A percentile compares a stretch with the other conserved stretches of the same genome.
Conservation (phyloP, 164 flowering plant genomes). For the Platanus orientalis region DNA sequence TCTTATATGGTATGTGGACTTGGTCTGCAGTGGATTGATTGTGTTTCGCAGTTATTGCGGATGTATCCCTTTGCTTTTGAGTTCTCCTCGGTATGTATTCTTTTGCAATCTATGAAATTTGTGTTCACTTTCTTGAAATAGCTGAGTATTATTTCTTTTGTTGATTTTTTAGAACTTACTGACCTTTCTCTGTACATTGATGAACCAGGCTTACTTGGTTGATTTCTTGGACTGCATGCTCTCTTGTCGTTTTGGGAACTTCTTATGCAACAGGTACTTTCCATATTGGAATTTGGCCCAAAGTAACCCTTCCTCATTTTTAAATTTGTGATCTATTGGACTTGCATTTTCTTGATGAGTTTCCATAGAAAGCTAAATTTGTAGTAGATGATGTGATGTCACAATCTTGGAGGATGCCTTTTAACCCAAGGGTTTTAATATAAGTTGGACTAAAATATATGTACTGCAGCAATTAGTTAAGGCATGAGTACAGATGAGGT, state of each 20-base stretch:
- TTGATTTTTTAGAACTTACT: slow-evolving; percentile 6
- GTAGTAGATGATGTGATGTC: not conserved
- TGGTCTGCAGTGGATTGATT: slow-evolving; percentile 89
- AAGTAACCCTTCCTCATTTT: not conserved
- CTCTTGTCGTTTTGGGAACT: slow-evolving; percentile 97
- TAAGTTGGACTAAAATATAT: too few relatives aligned
- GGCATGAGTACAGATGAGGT: too few relatives aligned
- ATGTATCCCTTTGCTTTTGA: slow-evolving; percentile 99
- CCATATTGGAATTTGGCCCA: not conserved
- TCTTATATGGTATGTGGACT: slow-evolving; percentile 6
- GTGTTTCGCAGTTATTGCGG: slow-evolving; percentile 89
- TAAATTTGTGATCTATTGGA: not conserved
- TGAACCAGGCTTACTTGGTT: slow-evolving; percentile 75
- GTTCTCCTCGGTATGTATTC: slow-evolving; percentile 71
- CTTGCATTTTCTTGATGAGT: not conserved
- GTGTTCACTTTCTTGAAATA: not conserved
- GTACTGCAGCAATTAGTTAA: too few relatives aligned
- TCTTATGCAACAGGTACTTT: slow-evolving; percentile 88
- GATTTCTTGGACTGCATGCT: slow-evolving; percentile 84
- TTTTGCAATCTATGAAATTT: slow-evolving; percentile 3
- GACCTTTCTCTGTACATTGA: slow-evolving; percentile 9
- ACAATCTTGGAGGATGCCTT: not conserved
- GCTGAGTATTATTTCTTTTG: not conserved
- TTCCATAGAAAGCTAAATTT: not conserved
- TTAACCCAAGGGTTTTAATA: too few relatives aligned